Evolutionary conservation across 805 yeast genomes (phyloP).

Genomic region (Yarrowia phangngaensis): DNA sequence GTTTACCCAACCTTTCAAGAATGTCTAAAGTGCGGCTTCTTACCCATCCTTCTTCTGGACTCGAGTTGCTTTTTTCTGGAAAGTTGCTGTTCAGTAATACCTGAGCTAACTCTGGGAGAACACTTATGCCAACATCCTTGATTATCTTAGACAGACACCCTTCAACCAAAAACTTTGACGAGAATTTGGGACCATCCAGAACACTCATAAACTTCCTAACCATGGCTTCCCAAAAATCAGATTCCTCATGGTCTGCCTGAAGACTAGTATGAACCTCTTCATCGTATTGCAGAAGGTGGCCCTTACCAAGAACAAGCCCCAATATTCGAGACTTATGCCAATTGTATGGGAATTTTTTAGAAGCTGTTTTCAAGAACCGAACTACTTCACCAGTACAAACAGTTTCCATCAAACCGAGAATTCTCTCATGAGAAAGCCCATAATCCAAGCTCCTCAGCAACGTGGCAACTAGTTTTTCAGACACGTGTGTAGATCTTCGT

Average conservation of each 20-base stretch:
- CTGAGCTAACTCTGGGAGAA: not conserved
- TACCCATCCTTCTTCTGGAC: too few relatives aligned
- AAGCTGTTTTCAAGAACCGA: not conserved
- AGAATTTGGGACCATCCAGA: not conserved
- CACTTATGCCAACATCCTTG: not conserved
- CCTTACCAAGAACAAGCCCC: constrained; percentile 1
- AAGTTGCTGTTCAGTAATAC: not conserved
- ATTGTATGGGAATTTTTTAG: not conserved
- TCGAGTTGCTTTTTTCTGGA: too few relatives aligned
- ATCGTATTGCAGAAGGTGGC: not conserved
- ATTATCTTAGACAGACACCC: not conserved
- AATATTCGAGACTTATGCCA: constrained; percentile 4
- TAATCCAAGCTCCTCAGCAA: constrained; percentile 1
- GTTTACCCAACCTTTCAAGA: not conserved
- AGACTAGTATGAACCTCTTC: not conserved
- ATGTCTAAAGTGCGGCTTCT: not conserved
- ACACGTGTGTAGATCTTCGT: not conserved
- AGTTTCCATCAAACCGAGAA: not conserved
- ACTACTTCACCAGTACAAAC: not conserved
- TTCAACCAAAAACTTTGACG: not conserved
- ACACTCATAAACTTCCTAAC: not conserved
- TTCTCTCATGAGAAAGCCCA: not conserved
- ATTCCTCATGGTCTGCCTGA: not conserved
- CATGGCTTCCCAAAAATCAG: not conserved
- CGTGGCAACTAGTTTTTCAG: constrained; percentile 4